phyloP scores from a whole-genome alignment of 2,329 filamentous ascomycete genomes.

The Sporothrix phasma region DNA sequence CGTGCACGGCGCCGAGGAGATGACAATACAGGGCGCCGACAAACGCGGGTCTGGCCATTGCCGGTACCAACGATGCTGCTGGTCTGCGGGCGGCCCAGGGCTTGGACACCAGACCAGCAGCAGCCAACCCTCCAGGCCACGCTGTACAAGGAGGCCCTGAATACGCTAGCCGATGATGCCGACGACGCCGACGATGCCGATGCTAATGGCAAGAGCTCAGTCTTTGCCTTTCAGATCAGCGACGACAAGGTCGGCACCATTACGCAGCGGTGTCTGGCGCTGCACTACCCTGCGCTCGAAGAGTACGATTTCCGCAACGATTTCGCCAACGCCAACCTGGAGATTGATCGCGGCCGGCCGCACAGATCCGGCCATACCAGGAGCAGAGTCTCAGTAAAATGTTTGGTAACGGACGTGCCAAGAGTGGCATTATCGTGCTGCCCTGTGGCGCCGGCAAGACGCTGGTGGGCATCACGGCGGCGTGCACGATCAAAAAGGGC shows the following conservation, averaged over 20 bases:
- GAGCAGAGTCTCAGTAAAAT: constrained; percentile 98
- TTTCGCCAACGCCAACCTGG: constrained; percentile 75
- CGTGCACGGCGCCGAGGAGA: constrained; percentile 53
- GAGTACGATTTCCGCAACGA: constrained; percentile 98
- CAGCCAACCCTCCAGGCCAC: too few species aligned
- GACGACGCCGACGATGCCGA: neutral
- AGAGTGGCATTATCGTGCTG: constrained; percentile 93
- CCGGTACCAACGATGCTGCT: constrained; percentile 86
- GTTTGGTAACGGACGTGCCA: constrained; percentile 96
- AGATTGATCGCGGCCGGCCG: constrained; percentile 82
- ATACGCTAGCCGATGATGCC: neutral
- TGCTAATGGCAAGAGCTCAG: neutral
- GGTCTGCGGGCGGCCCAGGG: constrained; percentile 65
- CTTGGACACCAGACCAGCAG: constrained; percentile 6
- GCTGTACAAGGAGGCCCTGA: too few species aligned
- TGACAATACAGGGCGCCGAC: constrained; percentile 77
- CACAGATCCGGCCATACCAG: constrained; percentile 88
- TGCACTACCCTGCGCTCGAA: constrained; percentile 81
- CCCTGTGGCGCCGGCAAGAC: constrained; percentile 97
- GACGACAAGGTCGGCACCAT: constrained; percentile 76
- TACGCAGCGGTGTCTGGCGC: constrained; percentile 77
- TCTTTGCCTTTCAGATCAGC: constrained; percentile 62
- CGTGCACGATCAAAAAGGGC: constrained; percentile 95
- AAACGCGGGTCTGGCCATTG: constrained; percentile 80
- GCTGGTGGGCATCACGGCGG: constrained; percentile 93